Conservation (phyloP, 2,329 filamentous ascomycete species). For the Pestalotiopsis sp. region DNA sequence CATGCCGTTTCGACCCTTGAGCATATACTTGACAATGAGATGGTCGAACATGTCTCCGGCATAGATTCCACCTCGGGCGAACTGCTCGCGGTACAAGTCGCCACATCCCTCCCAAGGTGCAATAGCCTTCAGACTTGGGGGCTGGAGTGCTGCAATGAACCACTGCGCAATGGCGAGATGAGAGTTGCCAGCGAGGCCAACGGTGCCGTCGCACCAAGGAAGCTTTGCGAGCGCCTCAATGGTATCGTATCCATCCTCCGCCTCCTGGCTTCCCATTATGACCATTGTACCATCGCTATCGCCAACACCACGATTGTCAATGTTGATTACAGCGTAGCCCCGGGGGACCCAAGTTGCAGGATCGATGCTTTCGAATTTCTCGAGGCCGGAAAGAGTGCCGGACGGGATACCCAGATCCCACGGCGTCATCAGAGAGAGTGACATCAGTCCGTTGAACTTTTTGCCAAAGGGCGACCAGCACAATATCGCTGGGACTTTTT, state of each 20-base stretch:
- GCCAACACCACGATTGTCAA: constrained; percentile 21
- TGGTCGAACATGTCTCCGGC: constrained; percentile 19
- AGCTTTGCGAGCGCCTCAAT: constrained; percentile 23
- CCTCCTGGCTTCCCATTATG: constrained; percentile 23
- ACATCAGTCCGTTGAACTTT: constrained; percentile 20
- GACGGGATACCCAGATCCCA: constrained; percentile 18
- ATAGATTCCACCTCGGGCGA: constrained; percentile 21
- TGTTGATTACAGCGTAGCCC: constrained; percentile 28
- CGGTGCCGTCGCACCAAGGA: constrained; percentile 24
- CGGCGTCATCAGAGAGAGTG: constrained; percentile 17
- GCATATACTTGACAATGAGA: constrained; percentile 15
- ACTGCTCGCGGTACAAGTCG: constrained; percentile 26
- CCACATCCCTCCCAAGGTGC: constrained; percentile 21
- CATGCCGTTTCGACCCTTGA: constrained; percentile 12
- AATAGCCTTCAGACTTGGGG: constrained; percentile 18
- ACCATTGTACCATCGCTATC: constrained; percentile 22
- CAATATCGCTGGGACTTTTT: constrained; percentile 21
- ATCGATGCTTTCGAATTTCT: constrained; percentile 24
- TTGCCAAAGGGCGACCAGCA: constrained; percentile 25
- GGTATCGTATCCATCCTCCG: constrained; percentile 26
- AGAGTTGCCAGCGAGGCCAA: constrained; percentile 27
- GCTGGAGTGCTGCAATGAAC: constrained; percentile 22
- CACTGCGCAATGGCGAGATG: constrained; percentile 25
- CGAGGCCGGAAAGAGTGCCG: constrained; percentile 15
- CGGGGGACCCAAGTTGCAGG: constrained; percentile 23